Base-by-base conservation (phyloP, 306 rosid genomes). In the Canavalia gladiata region DNA sequence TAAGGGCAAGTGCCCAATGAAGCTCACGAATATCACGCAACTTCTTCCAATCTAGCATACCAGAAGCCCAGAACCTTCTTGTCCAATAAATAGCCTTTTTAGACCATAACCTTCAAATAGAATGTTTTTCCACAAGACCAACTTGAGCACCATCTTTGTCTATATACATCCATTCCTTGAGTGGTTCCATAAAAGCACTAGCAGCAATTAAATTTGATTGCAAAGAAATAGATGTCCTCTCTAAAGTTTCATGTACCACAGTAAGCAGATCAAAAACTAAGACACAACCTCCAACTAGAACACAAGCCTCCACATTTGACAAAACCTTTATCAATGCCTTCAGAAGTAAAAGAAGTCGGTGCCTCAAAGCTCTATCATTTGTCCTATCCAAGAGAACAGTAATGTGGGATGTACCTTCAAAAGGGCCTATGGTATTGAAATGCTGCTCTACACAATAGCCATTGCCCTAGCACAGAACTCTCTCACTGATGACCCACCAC, bases 381-480 rank as follows among this genome's bases (percentile, higher is more conserved):
- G 98, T 96, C 84, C 99, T 89, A 85, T 96, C 99, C 94, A 96
- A 84, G 64, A 96, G 98, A 87, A 96, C 99, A 5, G 98, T 92
- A 60, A 86, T 88, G 86, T 93, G 99, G 87, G 99, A 89, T 81
- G 98, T 87, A 72, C 99, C 99, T 86, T 83, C 97, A 88, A 96
- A 96, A 49, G 97, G 93, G 76, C 99, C 99, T 62, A 96, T 84
- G 42, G 95, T 87, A 59, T 81, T 91, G 87, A 82, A 88, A 84
- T 96, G 99, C 78, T 93, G 97, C 84, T 96, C 99, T 96, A 96
- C 41, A 96, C 99, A 85, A 92, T 94, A 60, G 99, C 84, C 99
- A 96, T 96, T 75, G 99, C 98, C 83, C 99, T 93, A 33, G 99
- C 98, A 86, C 98, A 96, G 75, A 96, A 97, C 87, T 96, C 99